Evolutionary conservation across 2,329 filamentous ascomycete species (phyloP), one percentile per base, ranked within the genome.

Genomic region (Nakataea oryzae): DNA sequence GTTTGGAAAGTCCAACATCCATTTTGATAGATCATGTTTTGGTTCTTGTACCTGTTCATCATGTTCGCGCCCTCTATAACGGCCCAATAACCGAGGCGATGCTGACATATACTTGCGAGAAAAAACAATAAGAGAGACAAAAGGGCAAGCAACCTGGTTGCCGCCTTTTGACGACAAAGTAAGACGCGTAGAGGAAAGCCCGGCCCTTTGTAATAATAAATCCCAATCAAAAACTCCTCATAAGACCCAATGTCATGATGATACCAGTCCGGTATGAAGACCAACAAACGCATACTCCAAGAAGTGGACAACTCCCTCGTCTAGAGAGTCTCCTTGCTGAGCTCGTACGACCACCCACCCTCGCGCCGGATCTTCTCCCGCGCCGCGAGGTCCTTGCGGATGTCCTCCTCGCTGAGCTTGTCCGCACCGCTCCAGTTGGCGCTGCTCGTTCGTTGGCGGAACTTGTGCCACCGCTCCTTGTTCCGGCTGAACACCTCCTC

Each of bases 401-500:
- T 90, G 70, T 97, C 93, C 63, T 96, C 93, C 67, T 93, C 88
- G 0, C 93, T 97, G 68, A 99, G 79, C 61, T 81, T 76, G 68
- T 99, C 96, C 3, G 88, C 80, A 62, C 90, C 84, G 70, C 84
- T 88, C 95, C 95, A 99, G 76, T 96, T 96, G 47, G 96, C 96
- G 74, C 91, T 96, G 68, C 91, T 96, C 6, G 93, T 97, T 62
- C 95, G 84, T 60, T 90, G 87, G 24, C 96, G 86, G 81, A 97
- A 97, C 71, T 91, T 90, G 78, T 90, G 90, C 73, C 90, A 86
- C 66, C 89, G 80, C 62, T 93, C 91, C 73, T 92, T 92, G 74
- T 89, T 93, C 73, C 92, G 91, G 74, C 83, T 89, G 76, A 99
- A 99, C 34, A 97, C 92, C 72, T 97, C 93, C 70, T 99, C 96